phyloP scores from a whole-genome alignment of 2,329 filamentous ascomycete genomes.

The Fusarium foetens region DNA sequence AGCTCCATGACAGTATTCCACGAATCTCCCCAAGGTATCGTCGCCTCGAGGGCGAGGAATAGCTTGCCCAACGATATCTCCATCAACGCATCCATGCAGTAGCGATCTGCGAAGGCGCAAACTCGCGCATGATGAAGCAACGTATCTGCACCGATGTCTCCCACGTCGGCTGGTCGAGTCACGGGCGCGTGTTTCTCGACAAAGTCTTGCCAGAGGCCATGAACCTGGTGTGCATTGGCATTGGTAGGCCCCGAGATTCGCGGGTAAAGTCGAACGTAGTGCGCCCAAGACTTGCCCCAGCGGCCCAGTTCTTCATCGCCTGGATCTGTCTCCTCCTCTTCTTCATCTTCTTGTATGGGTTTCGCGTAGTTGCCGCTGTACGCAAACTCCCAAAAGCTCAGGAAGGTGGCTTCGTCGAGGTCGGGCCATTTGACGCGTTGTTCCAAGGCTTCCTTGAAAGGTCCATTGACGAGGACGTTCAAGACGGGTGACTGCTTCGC shows the following conservation, averaged over 20 bases:
- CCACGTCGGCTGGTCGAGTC: neutral
- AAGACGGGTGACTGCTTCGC: neutral
- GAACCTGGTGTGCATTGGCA: neutral
- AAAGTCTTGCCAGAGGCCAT: neutral
- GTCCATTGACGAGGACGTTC: neutral
- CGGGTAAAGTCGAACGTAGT: neutral
- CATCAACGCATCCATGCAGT: neutral
- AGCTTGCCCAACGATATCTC: neutral
- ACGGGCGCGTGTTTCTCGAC: neutral
- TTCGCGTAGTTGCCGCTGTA: neutral
- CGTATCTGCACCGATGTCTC: neutral
- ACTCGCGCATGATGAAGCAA: neutral
- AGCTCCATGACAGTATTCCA: neutral
- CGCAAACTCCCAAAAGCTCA: neutral
- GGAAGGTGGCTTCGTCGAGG: neutral
- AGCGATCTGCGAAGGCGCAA: neutral
- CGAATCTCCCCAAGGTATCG: neutral
- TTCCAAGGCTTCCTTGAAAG: neutral
- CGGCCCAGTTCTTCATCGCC: neutral
- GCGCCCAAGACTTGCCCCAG: neutral
- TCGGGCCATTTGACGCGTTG: neutral
- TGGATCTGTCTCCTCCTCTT: neutral
- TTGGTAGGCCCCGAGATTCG: rapidly evolving
- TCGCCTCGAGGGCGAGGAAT: neutral
- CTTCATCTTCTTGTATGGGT: neutral